phyloP scores from a whole-genome alignment of 257 asterid genomes.

The Solanum paucissectum region DNA sequence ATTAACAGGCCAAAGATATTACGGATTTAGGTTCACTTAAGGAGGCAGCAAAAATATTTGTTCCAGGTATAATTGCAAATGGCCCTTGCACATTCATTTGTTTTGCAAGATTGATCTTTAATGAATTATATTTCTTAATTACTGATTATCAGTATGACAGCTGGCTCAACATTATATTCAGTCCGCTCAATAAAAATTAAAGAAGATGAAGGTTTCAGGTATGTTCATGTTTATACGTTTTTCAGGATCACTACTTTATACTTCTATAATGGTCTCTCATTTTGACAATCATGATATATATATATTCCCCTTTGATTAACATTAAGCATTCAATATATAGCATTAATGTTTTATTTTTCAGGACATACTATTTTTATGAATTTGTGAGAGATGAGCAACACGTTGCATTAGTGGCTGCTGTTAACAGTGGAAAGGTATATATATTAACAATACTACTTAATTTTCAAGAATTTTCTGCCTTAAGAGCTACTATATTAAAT shows the following conservation, averaged over 20 bases:
- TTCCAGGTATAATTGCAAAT: background rate
- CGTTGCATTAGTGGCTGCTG: background rate
- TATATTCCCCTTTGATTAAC: no score
- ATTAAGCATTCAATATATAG: no score
- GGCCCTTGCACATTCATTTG: background rate
- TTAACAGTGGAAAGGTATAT: background rate
- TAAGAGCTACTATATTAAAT: no score
- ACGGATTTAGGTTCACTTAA: background rate
- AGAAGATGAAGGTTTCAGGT: background rate
- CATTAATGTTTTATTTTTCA: background rate
- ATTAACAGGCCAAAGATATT: background rate
- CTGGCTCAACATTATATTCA: background rate
- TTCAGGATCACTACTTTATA: background rate
- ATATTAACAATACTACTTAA: no score
- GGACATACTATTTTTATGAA: background rate
- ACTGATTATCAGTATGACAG: background rate
- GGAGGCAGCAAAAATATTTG: background rate
- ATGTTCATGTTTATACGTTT: background rate
- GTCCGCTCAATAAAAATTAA: background rate
- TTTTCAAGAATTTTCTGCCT: no score
- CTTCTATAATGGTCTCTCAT: no score
- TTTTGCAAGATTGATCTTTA: background rate
- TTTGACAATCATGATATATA: no score
- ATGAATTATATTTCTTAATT: background rate
- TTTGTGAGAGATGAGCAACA: background rate